Base-by-base conservation (phyloP, 2,329 filamentous ascomycete genomes). In the Chaetomium sp. region DNA sequence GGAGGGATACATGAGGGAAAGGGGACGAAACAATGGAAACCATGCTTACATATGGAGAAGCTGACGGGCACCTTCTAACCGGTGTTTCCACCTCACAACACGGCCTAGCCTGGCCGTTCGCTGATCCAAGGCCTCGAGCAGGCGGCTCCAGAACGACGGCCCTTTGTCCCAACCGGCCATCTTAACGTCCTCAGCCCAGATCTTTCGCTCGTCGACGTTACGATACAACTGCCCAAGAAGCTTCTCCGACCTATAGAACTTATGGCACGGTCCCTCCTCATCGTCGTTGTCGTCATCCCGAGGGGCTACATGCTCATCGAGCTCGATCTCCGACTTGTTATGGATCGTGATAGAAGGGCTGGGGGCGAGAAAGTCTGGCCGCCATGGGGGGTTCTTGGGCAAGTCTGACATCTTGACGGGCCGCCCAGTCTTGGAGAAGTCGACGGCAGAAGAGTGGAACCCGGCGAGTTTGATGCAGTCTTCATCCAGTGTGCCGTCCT, bases 381-480 rank as follows among this genome's bases (percentile, higher is more conserved):
- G 73, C 41, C 64, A 74, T 7, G 63, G 68, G 4, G 67, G 68
- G 9, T 69, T 54, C 14, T 60, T 69, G 0, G 76, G 78, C 12
- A 84, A 68, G 1, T 72, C 62, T 0, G 58, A 66, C 38, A 79
- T 65, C 6, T 78, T 70, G 5, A 84, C 82, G 0, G 77, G 68
- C 33, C 86, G 81, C 0, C 89, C 88, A 0, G 86, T 88, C 69
- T 90, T 89, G 3, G 86, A 88, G 62, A 87, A 90, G 67, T 90
- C 87, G 0, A 90, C 87, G 0, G 85, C 87, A 0, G 78, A 84
- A 0, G 87, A 90, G 61, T 87, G 83, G 65, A 90, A 69, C 58
- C 76, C 74, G 0, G 87, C 85, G 12, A 89, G 73, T 1, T 64
- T 67, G 10, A 72, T 52, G 55, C 86, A 89, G 3, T 78, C 69